Conservation (phyloP, 1,139 yeast genomes). For the Blastobotrys raffinosifermentans region DNA sequence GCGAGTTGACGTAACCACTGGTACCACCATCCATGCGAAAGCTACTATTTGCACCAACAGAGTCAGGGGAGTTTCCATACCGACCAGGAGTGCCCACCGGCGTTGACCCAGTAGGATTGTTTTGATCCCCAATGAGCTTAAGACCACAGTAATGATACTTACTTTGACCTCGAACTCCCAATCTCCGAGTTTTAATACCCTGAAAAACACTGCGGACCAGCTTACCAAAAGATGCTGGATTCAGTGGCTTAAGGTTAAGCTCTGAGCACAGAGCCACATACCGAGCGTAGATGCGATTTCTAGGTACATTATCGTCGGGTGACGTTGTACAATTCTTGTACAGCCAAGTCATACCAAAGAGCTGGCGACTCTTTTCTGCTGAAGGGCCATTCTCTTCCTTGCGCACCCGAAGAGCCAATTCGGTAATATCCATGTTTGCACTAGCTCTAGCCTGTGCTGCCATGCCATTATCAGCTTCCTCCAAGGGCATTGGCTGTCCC, state of each 20-base stretch:
- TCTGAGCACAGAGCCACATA: constrained; percentile 72
- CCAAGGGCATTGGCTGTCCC: constrained; percentile 19
- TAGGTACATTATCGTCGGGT: constrained; percentile 70
- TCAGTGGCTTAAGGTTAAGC: constrained; percentile 59
- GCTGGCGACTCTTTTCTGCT: constrained; percentile 64
- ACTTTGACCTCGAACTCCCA: constrained; percentile 85
- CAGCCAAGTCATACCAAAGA: constrained; percentile 79
- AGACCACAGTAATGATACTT: constrained; percentile 91
- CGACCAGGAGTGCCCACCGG: constrained; percentile 28
- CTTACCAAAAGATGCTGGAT: constrained; percentile 87
- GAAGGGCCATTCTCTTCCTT: constrained; percentile 39
- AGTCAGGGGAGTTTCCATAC: constrained; percentile 21
- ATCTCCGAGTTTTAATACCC: constrained; percentile 67
- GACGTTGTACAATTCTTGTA: constrained; percentile 60
- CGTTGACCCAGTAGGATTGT: constrained; percentile 24
- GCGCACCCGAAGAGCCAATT: constrained; percentile 47
- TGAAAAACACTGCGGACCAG: constrained; percentile 72
- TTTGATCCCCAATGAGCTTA: constrained; percentile 48
- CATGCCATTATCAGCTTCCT: constrained; percentile 44
- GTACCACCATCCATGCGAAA: constrained; percentile 6
- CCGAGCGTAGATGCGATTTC: constrained; percentile 75
- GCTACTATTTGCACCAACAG: constrained; percentile 7
- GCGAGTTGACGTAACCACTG: constrained; percentile 9
- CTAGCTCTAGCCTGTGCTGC: constrained; percentile 45
- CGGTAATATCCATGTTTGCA: constrained; percentile 42